A percentile compares a stretch with the other conserved stretches of the same genome.
Evolutionary conservation across 768 basidiomycete genomes (phyloP).

Genomic region (Cyclocybe cylindracea): DNA sequence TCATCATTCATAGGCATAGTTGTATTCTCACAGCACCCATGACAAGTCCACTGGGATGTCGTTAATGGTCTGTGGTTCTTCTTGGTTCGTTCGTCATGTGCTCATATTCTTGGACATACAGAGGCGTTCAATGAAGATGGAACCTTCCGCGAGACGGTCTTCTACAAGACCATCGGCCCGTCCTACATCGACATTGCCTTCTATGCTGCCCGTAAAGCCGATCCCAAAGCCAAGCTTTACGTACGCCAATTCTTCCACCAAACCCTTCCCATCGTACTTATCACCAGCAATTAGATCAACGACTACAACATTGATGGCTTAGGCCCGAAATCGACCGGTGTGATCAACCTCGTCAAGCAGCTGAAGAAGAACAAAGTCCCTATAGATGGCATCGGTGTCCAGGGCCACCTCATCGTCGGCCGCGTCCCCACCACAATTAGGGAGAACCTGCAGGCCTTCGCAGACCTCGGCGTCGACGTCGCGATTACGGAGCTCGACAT

Average conservation of each 20-base stretch:
- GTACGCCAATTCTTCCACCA: conserved; percentile 22
- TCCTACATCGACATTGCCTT: conserved; percentile 50
- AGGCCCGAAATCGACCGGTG: conserved; percentile 52
- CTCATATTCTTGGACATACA: conserved; percentile 2
- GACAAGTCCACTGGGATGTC: conserved; percentile 47
- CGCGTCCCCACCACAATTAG: conserved; percentile 46
- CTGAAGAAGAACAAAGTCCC: conserved; percentile 46
- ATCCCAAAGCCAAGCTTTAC: conserved; percentile 55
- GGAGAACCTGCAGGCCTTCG: conserved; percentile 48
- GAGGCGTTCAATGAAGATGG: conserved; percentile 61
- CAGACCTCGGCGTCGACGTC: conserved; percentile 60
- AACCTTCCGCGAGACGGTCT: conserved; percentile 50
- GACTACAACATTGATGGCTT: conserved; percentile 38
- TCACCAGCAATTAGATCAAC: conserved; percentile 22
- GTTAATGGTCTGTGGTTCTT: conserved; percentile 37
- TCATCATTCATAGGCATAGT: background rate
- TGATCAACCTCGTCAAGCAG: conserved; percentile 47
- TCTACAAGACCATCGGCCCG: conserved; percentile 46
- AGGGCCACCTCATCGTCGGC: conserved; percentile 59
- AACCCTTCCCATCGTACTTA: no score
- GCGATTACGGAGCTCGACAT: conserved; percentile 69
- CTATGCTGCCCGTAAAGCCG: conserved; percentile 49
- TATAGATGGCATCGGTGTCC: conserved; percentile 59
- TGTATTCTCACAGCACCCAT: background rate
- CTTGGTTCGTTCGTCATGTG: conserved; percentile 6